A percentile compares a stretch with the other conserved stretches of the same genome.
phyloP scores from a whole-genome alignment of 2,329 filamentous ascomycete species.

The Hymenoscyphus occultus region DNA sequence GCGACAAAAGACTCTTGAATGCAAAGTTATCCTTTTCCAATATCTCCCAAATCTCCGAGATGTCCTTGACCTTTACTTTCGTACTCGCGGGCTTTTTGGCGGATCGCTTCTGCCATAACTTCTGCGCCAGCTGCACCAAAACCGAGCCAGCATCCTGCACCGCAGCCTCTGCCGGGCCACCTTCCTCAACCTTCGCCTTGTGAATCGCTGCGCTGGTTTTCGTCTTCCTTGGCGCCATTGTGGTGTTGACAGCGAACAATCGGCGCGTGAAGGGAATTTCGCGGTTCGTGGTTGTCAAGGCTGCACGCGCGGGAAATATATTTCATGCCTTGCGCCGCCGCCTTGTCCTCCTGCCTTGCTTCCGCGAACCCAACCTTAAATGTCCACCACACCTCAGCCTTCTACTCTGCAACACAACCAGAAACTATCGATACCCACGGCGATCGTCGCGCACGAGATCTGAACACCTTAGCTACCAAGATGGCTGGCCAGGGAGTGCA shows the following conservation, averaged over 20 bases:
- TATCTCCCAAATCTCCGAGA: conserved; percentile 84
- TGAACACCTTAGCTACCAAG: conserved; percentile 8
- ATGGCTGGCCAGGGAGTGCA: conserved; percentile 55
- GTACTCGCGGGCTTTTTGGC: conserved; percentile 57
- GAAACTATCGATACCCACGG: conserved; percentile 4
- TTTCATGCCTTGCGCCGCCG: not conserved
- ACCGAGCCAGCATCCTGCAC: conserved; percentile 63
- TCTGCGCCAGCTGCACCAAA: conserved; percentile 74
- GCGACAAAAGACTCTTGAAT: conserved; percentile 70
- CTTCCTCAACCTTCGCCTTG: conserved; percentile 40
- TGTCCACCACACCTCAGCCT: not conserved
- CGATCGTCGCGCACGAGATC: conserved; percentile 10
- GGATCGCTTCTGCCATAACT: conserved; percentile 74
- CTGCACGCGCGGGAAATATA: conserved; percentile 14
- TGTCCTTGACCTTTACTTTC: conserved; percentile 73
- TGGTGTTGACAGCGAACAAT: conserved; percentile 16
- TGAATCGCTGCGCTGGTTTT: conserved; percentile 29
- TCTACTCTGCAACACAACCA: not conserved
- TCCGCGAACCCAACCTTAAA: conserved; percentile 1
- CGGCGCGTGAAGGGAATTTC: conserved; percentile 2
- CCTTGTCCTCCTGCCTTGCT: not conserved
- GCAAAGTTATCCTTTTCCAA: conserved; percentile 79
- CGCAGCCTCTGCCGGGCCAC: conserved; percentile 64
- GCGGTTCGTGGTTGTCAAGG: conserved; percentile 11
- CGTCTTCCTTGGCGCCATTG: conserved; percentile 34